Evolutionary conservation across 1,139 yeast species (phyloP).

Genomic region (Eremothecium sinecaudum): DNA sequence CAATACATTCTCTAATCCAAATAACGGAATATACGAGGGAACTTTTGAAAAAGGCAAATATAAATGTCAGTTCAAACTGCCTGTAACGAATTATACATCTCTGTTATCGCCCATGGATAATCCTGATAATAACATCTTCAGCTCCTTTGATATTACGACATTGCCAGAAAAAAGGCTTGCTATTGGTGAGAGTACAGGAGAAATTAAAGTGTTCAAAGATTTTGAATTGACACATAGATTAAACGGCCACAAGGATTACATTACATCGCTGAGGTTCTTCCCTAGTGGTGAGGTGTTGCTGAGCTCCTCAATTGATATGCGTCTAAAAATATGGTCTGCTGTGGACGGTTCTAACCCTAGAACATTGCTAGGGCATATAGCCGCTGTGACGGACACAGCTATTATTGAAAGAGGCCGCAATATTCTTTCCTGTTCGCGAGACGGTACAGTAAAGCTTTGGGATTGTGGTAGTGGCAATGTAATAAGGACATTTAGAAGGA

Average conservation of each 20-base stretch:
- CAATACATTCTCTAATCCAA: constrained; percentile 9
- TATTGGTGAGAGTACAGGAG: constrained; percentile 41
- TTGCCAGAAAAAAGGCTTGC: constrained; percentile 16
- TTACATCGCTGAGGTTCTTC: constrained; percentile 38
- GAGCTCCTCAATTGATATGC: constrained; percentile 48
- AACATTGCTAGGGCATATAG: constrained; percentile 40
- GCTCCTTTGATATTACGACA: not conserved
- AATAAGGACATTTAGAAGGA: constrained; percentile 35
- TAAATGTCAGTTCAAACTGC: constrained; percentile 12
- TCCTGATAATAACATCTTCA: not conserved
- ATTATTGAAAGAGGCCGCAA: constrained; percentile 58
- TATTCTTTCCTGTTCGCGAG: constrained; percentile 42
- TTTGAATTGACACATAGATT: constrained; percentile 18
- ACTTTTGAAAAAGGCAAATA: constrained; percentile 11
- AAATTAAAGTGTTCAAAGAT: constrained; percentile 24
- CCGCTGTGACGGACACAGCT: constrained; percentile 38
- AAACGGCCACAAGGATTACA: constrained; percentile 42
- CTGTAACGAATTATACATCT: constrained; percentile 8
- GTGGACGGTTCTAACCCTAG: constrained; percentile 42
- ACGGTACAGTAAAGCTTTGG: constrained; percentile 53
- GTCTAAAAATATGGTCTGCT: constrained; percentile 48
- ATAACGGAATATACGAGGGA: constrained; percentile 10
- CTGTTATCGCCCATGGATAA: not conserved
- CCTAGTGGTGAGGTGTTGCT: constrained; percentile 54
- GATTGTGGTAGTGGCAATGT: constrained; percentile 51